A percentile compares a stretch with the other conserved stretches of the same genome.
These are phyloP conservation scores for Chaetomium olivaceum DNA, from an alignment of 2,329 filamentous ascomycete species.

Conservation along the genomic window DNA sequence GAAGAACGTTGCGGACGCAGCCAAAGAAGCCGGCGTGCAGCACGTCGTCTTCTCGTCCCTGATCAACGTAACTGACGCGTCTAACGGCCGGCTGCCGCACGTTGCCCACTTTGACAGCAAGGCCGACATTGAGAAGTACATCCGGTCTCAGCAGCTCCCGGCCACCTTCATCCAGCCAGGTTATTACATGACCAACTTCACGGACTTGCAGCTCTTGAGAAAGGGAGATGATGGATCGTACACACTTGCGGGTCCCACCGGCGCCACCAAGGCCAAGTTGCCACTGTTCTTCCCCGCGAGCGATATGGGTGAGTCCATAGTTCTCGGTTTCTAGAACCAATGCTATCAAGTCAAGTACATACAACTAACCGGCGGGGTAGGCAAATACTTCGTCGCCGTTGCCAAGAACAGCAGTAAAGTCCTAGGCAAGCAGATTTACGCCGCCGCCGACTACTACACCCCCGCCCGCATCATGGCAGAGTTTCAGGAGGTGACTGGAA, in stretches of 20 bases:
- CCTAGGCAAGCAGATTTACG: slow-evolving; percentile 47
- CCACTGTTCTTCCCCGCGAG: slow-evolving; percentile 37
- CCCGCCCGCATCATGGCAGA: slow-evolving; percentile 41
- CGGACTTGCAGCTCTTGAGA: slow-evolving; percentile 21
- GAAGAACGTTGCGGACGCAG: slow-evolving; percentile 44
- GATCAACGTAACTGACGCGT: slow-evolving; percentile 34
- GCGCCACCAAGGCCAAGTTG: slow-evolving; percentile 37
- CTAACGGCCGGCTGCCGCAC: slow-evolving; percentile 39
- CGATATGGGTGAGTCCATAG: slow-evolving; percentile 3
- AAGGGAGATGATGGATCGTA: slow-evolving; percentile 11
- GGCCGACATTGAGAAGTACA: slow-evolving; percentile 56
- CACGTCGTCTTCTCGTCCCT: slow-evolving; percentile 41
- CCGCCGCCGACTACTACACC: slow-evolving; percentile 46
- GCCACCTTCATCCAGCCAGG: slow-evolving; percentile 55
- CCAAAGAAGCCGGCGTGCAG: slow-evolving; percentile 36
- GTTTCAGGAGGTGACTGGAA: slow-evolving; percentile 17
- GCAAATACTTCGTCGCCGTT: slow-evolving; percentile 44
- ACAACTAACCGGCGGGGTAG: slow-evolving; percentile 27
- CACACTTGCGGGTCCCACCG: slow-evolving; percentile 35
- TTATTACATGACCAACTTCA: slow-evolving; percentile 55
- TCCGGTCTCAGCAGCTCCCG: slow-evolving; percentile 48
- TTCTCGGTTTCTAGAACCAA: no score
- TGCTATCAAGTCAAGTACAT: neutral
- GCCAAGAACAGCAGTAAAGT: slow-evolving; percentile 40
- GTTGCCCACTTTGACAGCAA: slow-evolving; percentile 60